Percentiles rank a stretch among this genome's conserved stretches.
Evolutionary conservation across 2,329 filamentous ascomycete genomes (phyloP).

Genomic region (Dactylonectria macrodidyma): DNA sequence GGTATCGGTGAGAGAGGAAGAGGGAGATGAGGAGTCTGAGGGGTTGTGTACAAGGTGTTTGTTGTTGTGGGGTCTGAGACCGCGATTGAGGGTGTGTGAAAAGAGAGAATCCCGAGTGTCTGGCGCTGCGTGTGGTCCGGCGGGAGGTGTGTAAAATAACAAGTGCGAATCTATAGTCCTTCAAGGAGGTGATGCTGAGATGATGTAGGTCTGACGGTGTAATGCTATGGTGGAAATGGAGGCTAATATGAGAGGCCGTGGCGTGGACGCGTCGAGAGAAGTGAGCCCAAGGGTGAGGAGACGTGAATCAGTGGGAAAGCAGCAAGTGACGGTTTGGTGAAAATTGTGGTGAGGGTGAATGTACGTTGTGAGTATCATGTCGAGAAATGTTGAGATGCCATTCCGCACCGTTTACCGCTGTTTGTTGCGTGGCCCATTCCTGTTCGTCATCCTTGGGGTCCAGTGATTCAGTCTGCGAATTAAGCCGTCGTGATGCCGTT

Average conservation of each 20-base stretch:
- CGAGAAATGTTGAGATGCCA: constrained; percentile 12
- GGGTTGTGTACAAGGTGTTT: constrained; percentile 23
- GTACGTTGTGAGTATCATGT: constrained; percentile 42
- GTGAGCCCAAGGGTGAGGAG: neutral
- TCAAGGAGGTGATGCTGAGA: constrained; percentile 35
- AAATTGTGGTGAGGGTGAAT: constrained; percentile 13
- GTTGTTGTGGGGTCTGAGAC: constrained; percentile 21
- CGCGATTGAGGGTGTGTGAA: neutral
- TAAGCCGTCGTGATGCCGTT: constrained; percentile 15
- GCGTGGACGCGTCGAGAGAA: constrained; percentile 14
- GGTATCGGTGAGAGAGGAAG: constrained; percentile 17
- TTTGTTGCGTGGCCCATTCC: constrained; percentile 10
- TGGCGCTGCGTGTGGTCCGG: constrained; percentile 21
- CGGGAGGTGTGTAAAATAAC: constrained; percentile 6
- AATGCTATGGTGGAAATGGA: constrained; percentile 3
- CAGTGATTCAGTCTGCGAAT: neutral
- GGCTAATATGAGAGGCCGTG: constrained; percentile 2
- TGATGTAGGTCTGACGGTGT: constrained; percentile 20
- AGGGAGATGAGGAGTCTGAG: constrained; percentile 1
- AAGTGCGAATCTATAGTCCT: constrained; percentile 43
- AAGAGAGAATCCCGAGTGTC: constrained; percentile 19
- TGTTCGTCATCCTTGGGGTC: neutral
- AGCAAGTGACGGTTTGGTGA: constrained; percentile 12
- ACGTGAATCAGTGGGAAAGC: neutral
- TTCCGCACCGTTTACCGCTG: constrained; percentile 3